Evolutionary conservation across 202 grass and related monocot species (phyloP), one percentile per base, ranked within the genome.

Genomic region (Alloteropsis angusta): DNA sequence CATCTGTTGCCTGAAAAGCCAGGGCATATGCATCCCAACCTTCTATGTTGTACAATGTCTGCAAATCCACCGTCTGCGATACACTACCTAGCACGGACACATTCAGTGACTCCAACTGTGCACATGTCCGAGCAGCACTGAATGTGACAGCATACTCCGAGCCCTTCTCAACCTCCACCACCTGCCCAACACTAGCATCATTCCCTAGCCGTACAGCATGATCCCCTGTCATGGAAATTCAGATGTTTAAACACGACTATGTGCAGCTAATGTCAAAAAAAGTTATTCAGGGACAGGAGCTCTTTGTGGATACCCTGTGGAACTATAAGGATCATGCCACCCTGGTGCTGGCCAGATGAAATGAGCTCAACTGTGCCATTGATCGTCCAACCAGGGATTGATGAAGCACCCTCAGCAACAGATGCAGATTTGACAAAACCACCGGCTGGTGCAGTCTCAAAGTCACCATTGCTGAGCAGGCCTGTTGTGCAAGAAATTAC

Each of bases 311-410:
- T 88, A 93, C 96, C 96, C 80, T 99, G 82, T 53, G 96, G 96
- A 53, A 99, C 96, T 50, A 99, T 96, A 44, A 99, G 90, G 32
- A 99, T 96, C 92, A 99, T 99, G 90, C 90, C 90, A 65, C 96
- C 96, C 82, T 99, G 96, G 58, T 85, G 85, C 82, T 99, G 96
- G 45, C 92, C 92, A 48, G 88, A 76, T 32, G 93, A 93, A 71
- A 99, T 75, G 54, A 99, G 88, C 76, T 99, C 96, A 19, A 99
- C 92, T 0, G 90, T 93, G 68, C 96, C 92, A 74, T 99, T 99
- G 75, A 96, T 91, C 13, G 63, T 89, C 96, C 96, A 99, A 17
- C 84, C 60, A 17, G 96, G 90, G 45, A 99, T 80, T 22, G 92
- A 82, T 14, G 89, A 74, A 55, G 83, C 76, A 22, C 88, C 96